Conservation (phyloP, 768 basidiomycete genomes). For the Suillus americanus region DNA sequence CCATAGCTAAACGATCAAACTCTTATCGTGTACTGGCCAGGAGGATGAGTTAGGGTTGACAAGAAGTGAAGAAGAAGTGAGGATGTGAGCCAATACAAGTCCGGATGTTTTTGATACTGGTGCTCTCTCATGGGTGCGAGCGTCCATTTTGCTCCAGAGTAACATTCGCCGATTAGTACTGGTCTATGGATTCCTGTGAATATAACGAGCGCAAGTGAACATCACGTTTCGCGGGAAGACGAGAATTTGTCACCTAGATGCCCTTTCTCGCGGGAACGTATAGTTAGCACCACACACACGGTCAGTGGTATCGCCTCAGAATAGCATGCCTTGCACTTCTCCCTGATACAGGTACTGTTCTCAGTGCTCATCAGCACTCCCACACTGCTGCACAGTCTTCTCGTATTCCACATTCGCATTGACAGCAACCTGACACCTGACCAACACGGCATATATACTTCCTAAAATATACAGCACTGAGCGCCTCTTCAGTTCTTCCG, state of each 20-base stretch:
- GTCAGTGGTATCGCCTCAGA: not conserved
- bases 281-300: not conserved
- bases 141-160: not conserved
- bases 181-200: not conserved
- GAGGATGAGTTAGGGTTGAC: not conserved
- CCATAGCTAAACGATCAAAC: not conserved
- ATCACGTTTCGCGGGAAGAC: not conserved
- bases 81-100: not conserved
- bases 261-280: not conserved
- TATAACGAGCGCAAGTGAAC: not conserved
- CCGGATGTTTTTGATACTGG: not conserved
- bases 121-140: slow-evolving; percentile 4
- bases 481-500: not conserved
- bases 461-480: not conserved
- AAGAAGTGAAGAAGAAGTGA: not conserved
- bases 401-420: not conserved
- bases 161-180: not conserved
- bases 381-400: not conserved
- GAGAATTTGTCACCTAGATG: not conserved
- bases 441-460: not conserved
- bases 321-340: not conserved
- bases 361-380: not conserved
- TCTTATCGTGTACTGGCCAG: not conserved
- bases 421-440: not conserved
- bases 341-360: not conserved